Base-by-base conservation (phyloP, 768 basidiomycete species). In the Rhizopogon salebrosus region DNA sequence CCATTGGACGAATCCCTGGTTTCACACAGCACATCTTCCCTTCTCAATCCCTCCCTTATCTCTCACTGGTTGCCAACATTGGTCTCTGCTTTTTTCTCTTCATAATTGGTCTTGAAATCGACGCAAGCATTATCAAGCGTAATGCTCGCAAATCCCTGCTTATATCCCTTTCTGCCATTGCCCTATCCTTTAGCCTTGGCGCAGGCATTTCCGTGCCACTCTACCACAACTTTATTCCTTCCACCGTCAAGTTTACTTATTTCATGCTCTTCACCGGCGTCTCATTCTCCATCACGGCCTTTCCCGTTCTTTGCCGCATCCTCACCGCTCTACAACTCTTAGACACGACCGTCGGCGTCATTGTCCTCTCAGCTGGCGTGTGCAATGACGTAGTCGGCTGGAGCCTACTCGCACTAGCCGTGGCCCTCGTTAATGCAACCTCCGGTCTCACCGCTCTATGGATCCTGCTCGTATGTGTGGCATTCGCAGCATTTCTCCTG, bases 191-290 rank as follows among this genome's bases (percentile, higher is more conserved):
- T 61, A 91, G 79, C 0, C 67, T 98, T 4, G 97, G 97, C 4
- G 83, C 88, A 0, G 92, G 80, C 0, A 70, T 85, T 26, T 77
- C 83, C 3, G 80, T 89, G 2, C 87, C 84, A 0, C 70, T 97
- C 6, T 98, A 94, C 71, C 69, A 84, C 49, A 62, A 73, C 7
- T 95, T 95, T 68, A 82, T 91, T 54, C 75, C 80, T 57, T 62
- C 71, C 0, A 66, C 70, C 49, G 75, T 81, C 49, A 75, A 82
- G 53, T 94, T 88, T 64, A 83, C 89, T 0, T 78, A 97, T 64
- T 98, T 98, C 71, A 84, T 97, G 80, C 82, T 99, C 37, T 98
- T 98, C 70, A 83, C 89, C 27, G 93, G 92, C 24, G 92, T 95
- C 7, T 90, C 93, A 0, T 94, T 83, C 72, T 85, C 88, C 0